These are phyloP conservation scores for Ustilago crameri DNA, from an alignment of 1,284 basidiomycete species.

Conservation along the genomic window DNA sequence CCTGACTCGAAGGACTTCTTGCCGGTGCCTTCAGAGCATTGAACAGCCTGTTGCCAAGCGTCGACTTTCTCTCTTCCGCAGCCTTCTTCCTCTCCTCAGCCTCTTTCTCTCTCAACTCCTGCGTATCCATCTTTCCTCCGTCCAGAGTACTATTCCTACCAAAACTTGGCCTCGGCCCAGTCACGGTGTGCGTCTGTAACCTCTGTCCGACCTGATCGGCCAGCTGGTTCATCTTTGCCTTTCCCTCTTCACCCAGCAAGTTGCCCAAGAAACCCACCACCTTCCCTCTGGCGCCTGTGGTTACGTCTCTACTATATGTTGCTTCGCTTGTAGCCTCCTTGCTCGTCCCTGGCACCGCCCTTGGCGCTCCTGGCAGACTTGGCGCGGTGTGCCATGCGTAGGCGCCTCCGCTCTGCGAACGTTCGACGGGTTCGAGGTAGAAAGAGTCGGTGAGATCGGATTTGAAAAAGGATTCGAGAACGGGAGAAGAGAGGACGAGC, in stretches of 20 bases:
- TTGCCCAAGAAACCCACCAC: constrained; percentile 66
- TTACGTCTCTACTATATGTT: constrained; percentile 63
- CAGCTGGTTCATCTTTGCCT: constrained; percentile 64
- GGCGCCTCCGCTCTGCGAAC: constrained; percentile 60
- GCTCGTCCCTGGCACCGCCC: constrained; percentile 50
- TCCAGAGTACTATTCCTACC: constrained; percentile 48
- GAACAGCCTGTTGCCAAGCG: constrained; percentile 51
- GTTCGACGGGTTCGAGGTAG: constrained; percentile 57
- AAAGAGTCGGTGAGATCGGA: constrained; percentile 62
- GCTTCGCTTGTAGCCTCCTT: constrained; percentile 57
- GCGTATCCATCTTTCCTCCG: constrained; percentile 50
- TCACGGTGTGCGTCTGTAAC: constrained; percentile 64
- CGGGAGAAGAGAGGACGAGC: constrained; percentile 63
- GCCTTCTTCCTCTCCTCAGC: constrained; percentile 37
- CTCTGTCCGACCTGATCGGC: constrained; percentile 64
- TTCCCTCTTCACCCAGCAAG: constrained; percentile 64
- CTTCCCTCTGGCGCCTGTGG: constrained; percentile 60
- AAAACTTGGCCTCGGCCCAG: constrained; percentile 64
- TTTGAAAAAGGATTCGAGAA: constrained; percentile 65
- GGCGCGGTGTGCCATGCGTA: constrained; percentile 66
- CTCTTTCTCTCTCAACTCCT: constrained; percentile 53
- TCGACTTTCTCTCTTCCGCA: constrained; percentile 34
- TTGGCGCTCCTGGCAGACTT: constrained; percentile 43
- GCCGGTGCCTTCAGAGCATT: constrained; percentile 40
- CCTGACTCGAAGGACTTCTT: constrained; percentile 26